A percentile compares a stretch with the other conserved stretches of the same genome.
Evolutionary conservation across 2,329 filamentous ascomycete genomes (phyloP).

Genomic region (Phoma sp.): DNA sequence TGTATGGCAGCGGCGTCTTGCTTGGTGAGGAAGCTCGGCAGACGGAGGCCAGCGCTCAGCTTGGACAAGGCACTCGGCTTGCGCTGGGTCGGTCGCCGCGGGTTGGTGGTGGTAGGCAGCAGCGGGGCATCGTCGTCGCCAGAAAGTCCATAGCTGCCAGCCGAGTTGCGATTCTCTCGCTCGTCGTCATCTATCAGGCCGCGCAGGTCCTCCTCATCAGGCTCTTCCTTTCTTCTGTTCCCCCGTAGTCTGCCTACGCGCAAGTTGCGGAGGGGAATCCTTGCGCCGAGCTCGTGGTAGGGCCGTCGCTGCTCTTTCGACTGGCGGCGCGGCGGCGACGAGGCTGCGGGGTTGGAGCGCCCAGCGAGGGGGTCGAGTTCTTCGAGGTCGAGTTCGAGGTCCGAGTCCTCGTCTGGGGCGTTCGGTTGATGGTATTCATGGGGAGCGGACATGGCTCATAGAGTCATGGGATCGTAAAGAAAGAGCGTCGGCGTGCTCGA

Average conservation of each 20-base stretch:
- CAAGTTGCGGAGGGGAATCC: slow-evolving; percentile 73
- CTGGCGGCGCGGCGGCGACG: slow-evolving; percentile 35
- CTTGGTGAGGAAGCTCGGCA: slow-evolving; percentile 69
- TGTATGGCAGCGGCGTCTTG: slow-evolving; percentile 34
- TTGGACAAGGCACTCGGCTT: slow-evolving; percentile 50
- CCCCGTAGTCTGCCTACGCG: slow-evolving; percentile 56
- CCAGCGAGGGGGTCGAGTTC: slow-evolving; percentile 71
- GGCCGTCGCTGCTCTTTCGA: slow-evolving; percentile 42
- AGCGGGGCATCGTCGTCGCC: slow-evolving; percentile 78
- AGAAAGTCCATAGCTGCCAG: slow-evolving; percentile 62
- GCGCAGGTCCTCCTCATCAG: slow-evolving; percentile 69
- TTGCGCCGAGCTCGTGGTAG: slow-evolving; percentile 54
- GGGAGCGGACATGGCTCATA: slow-evolving; percentile 55
- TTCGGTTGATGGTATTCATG: slow-evolving; percentile 59
- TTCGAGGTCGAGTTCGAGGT: slow-evolving; percentile 77
- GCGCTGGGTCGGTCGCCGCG: slow-evolving; percentile 26
- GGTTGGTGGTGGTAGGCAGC: slow-evolving; percentile 55
- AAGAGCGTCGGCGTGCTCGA: background rate
- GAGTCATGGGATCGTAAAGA: background rate
- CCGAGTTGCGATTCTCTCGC: slow-evolving; percentile 61
- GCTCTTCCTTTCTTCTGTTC: slow-evolving; percentile 52
- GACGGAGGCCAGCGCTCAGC: slow-evolving; percentile 61
- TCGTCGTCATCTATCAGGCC: slow-evolving; percentile 71
- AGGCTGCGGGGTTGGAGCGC: slow-evolving; percentile 28
- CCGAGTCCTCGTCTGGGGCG: slow-evolving; percentile 69